A percentile compares a stretch with the other conserved stretches of the same genome.
Evolutionary conservation across 2,329 filamentous ascomycete genomes (phyloP).

Genomic region (Calonectria hongkongensis): DNA sequence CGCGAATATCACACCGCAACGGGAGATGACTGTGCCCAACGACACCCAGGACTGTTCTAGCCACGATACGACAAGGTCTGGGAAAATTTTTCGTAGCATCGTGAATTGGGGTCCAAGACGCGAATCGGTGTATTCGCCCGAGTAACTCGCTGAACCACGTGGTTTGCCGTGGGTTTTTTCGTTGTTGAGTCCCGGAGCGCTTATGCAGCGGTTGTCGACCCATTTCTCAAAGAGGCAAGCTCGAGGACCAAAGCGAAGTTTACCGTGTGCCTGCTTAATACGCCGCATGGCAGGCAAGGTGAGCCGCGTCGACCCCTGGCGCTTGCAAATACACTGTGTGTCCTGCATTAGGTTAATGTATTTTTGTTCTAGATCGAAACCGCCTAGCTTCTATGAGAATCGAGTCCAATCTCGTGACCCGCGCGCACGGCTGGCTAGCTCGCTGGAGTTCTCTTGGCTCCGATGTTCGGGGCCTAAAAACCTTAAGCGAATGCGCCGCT

Average conservation of each 20-base stretch:
- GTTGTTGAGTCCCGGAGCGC: background rate
- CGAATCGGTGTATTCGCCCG: background rate
- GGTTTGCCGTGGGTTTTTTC: background rate
- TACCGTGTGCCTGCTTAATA: background rate
- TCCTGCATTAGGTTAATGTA: slow-evolving; percentile 1
- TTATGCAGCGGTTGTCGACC: slow-evolving; percentile 16
- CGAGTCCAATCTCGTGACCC: background rate
- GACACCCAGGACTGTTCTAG: background rate
- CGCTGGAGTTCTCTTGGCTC: background rate
- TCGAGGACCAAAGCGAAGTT: slow-evolving; percentile 5
- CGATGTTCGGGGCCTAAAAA: slow-evolving; percentile 10
- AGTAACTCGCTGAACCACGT: slow-evolving; percentile 2
- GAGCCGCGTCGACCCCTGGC: background rate
- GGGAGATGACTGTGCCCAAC: background rate
- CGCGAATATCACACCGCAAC: background rate
- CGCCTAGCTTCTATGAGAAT: background rate
- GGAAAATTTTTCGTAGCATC: background rate
- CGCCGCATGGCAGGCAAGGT: background rate
- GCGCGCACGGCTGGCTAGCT: slow-evolving; percentile 4
- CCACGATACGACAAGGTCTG: slow-evolving; percentile 5
- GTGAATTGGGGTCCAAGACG: background rate
- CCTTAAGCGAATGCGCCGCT: background rate
- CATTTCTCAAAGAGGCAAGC: slow-evolving; percentile 17
- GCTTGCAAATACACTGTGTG: background rate
- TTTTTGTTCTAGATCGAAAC: background rate